Conservation (phyloP, 139 green algal genomes). For the Coelastrella sp. region DNA sequence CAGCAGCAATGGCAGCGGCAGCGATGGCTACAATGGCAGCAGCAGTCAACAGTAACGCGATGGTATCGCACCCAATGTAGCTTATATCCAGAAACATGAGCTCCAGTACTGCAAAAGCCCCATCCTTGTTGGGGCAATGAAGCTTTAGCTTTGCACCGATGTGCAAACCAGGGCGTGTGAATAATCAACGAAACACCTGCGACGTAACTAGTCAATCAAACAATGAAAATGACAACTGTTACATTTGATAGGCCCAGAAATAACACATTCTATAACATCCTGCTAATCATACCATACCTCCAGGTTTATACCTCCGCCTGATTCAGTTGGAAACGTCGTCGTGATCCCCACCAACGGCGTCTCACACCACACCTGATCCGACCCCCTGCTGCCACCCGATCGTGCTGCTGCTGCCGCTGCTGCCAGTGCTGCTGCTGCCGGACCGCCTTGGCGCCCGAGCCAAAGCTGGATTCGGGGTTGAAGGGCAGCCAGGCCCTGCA, state of each 20-base stretch:
- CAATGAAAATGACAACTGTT: too few relatives aligned
- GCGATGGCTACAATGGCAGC: neutral
- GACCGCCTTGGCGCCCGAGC: slow-evolving; percentile 18
- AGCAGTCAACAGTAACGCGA: neutral
- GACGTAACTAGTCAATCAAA: too few relatives aligned
- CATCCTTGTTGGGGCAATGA: too few relatives aligned
- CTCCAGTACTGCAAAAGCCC: too few relatives aligned
- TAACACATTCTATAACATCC: too few relatives aligned
- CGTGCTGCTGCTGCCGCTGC: slow-evolving; percentile 19
- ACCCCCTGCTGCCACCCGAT: neutral
- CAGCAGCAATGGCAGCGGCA: neutral
- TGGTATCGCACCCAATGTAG: too few relatives aligned
- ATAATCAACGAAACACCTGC: too few relatives aligned
- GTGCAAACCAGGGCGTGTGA: too few relatives aligned
- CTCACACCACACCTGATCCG: slow-evolving; percentile 3
- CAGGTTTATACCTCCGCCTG: neutral
- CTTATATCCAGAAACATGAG: neutral
- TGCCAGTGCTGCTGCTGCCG: slow-evolving; percentile 30
- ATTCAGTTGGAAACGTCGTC: neutral
- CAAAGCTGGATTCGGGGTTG: slow-evolving; percentile 24
- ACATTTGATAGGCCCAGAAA: too few relatives aligned
- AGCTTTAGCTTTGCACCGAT: too few relatives aligned
- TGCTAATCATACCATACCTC: neutral
- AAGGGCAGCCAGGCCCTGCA: neutral
- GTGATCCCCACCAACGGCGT: neutral